Percentiles rank a stretch among this genome's conserved stretches.
Evolutionary conservation across 2,329 filamentous ascomycete genomes (phyloP).

Genomic region (Fusarium oxysporum): DNA sequence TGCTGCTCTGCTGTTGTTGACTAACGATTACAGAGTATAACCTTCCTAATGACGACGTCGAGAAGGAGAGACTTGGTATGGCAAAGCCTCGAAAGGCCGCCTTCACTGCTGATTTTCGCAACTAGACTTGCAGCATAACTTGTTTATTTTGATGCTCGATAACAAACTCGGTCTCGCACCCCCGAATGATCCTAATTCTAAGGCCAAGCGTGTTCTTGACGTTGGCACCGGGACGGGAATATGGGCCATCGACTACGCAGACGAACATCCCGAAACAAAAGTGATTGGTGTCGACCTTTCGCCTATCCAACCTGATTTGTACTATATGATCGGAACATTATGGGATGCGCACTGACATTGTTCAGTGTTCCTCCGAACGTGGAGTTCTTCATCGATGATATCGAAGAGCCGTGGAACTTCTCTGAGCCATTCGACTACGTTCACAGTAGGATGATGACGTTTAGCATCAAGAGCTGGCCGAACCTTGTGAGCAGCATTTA

Average conservation of each 20-base stretch:
- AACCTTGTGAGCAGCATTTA: constrained; percentile 14
- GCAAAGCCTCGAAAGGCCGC: accelerated
- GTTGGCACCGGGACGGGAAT: constrained; percentile 21
- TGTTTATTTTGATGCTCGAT: background rate
- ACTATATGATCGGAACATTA: background rate
- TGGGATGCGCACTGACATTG: background rate
- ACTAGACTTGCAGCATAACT: constrained; percentile 12
- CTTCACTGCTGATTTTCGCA: accelerated
- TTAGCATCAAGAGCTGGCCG: constrained; percentile 33
- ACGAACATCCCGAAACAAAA: constrained; percentile 17
- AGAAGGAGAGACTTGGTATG: constrained; percentile 11
- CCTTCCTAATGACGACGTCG: constrained; percentile 17
- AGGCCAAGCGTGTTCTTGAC: constrained; percentile 2
- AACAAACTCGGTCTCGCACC: constrained; percentile 16
- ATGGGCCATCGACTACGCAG: constrained; percentile 25
- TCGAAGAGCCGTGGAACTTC: constrained; percentile 35
- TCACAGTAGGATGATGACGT: constrained; percentile 38
- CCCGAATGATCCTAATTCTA: background rate
- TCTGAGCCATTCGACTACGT: constrained; percentile 36
- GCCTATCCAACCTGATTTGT: constrained; percentile 33
- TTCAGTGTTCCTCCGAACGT: constrained; percentile 33
- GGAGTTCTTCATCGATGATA: constrained; percentile 35
- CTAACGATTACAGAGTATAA: background rate
- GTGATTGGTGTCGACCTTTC: constrained; percentile 34
- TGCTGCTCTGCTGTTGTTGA: accelerated